These are phyloP conservation scores for Candida xiaguanensis DNA, from an alignment of 805 yeast species.

Conservation along the genomic window DNA sequence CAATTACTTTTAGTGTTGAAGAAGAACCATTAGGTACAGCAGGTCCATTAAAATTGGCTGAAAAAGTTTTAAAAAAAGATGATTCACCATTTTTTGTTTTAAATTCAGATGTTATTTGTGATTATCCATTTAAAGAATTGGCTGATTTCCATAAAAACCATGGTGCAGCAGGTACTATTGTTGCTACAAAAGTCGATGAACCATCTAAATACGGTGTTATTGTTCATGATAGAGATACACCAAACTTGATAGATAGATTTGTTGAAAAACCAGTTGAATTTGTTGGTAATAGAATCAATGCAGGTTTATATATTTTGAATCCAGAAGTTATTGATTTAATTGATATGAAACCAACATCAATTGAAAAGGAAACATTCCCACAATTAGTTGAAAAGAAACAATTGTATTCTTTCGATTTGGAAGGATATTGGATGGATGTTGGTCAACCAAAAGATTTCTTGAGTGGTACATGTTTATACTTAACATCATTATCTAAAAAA, in stretches of 20 bases:
- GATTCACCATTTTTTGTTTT: constrained; percentile 94
- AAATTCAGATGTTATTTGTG: constrained; percentile 98
- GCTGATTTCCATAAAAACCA: constrained; percentile 90
- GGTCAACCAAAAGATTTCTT: constrained; percentile 99
- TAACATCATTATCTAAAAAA: constrained; percentile 82
- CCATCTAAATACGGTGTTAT: constrained; percentile 99
- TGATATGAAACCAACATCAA: constrained; percentile 97
- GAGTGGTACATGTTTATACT: constrained; percentile 90
- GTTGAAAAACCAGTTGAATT: constrained; percentile 99
- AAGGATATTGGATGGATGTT: constrained; percentile 99
- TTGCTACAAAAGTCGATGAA: constrained; percentile 99
- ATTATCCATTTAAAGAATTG: constrained; percentile 93
- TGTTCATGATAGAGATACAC: constrained; percentile 92
- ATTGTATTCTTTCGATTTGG: constrained; percentile 92
- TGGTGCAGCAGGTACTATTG: constrained; percentile 98
- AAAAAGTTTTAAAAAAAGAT: constrained; percentile 88
- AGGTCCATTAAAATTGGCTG: constrained; percentile 98
- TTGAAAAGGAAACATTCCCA: constrained; percentile 99
- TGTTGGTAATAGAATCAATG: constrained; percentile 99
- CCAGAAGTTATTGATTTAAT: constrained; percentile 95
- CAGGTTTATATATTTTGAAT: constrained; percentile 97
- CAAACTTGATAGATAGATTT: constrained; percentile 95
- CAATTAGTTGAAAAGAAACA: constrained; percentile 81
- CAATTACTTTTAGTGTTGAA: constrained; percentile 95
- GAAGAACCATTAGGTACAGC: constrained; percentile 99